Evolutionary conservation across 2,329 filamentous ascomycete genomes (phyloP).

Genomic region (Stagonosporopsis chrysanthemi): DNA sequence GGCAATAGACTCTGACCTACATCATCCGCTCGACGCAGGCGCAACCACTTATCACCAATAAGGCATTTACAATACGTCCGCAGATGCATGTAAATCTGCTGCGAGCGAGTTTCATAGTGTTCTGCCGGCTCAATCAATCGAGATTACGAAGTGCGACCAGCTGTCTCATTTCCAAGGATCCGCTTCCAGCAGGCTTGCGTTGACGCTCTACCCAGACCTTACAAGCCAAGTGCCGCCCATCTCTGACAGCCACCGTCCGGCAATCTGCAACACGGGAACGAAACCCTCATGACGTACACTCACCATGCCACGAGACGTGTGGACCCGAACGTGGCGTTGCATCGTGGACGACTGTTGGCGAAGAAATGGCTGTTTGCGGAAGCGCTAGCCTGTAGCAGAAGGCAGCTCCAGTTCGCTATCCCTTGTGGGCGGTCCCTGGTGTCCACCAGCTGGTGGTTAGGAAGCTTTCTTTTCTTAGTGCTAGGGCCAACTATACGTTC

Average conservation of each 20-base stretch:
- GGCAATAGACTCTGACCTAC: constrained; percentile 28
- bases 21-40: constrained; percentile 20
- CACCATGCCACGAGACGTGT: constrained; percentile 46
- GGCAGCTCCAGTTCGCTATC: constrained; percentile 24
- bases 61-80: constrained; percentile 19
- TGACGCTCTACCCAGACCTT: constrained; percentile 9
- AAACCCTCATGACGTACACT: constrained; percentile 47
- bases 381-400: constrained; percentile 18
- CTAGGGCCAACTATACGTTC: background rate
- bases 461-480: constrained; percentile 18
- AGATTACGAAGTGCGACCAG: constrained; percentile 38
- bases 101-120: constrained; percentile 1
- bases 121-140: constrained; percentile 32
- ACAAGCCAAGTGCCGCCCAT: constrained; percentile 28
- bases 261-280: constrained; percentile 45
- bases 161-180: constrained; percentile 24
- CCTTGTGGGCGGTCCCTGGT: constrained; percentile 23
- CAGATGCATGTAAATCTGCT: background rate
- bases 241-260: constrained; percentile 42
- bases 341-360: constrained; percentile 36
- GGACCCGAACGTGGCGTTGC: constrained; percentile 48
- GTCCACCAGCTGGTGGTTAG: constrained; percentile 21
- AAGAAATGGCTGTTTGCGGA: constrained; percentile 22
- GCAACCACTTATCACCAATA: constrained; percentile 17
- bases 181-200: constrained; percentile 18